Percentiles rank a stretch among this genome's conserved stretches.
These are phyloP conservation scores for Cryphonectria parasitica DNA, from an alignment of 2,329 filamentous ascomycete genomes.

Conservation along the genomic window DNA sequence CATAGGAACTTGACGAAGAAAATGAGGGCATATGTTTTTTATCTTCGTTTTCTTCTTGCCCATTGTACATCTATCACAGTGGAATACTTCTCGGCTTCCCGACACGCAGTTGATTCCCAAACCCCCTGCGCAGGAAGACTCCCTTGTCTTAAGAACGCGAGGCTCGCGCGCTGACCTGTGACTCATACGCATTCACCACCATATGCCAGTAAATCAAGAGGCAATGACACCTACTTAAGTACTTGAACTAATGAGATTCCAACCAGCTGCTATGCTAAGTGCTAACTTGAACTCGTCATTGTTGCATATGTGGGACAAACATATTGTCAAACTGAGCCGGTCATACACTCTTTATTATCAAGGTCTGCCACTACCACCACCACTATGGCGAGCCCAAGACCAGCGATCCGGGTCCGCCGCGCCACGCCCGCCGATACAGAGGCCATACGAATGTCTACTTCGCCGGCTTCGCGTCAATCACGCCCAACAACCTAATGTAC, in stretches of 20 bases:
- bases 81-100: background rate
- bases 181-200: background rate
- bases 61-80: conserved; percentile 15
- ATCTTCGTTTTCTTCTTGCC: background rate
- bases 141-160: background rate
- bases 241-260: background rate
- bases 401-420: conserved; percentile 6
- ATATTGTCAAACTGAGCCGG: background rate
- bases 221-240: background rate
- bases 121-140: background rate
- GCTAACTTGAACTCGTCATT: background rate
- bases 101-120: conserved; percentile 5
- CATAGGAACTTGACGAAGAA: background rate
- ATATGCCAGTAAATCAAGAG: background rate
- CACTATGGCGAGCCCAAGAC: background rate
- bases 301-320: background rate
- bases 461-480: background rate
- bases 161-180: background rate
- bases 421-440: background rate
- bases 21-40: background rate
- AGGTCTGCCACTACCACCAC: background rate
- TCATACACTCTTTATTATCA: background rate
- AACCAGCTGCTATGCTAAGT: background rate
- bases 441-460: conserved; percentile 3
- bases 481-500: background rate